Evolutionary conservation across 352 stramenopile genomes (phyloP).

Genomic region (Pythium oligandrum): DNA sequence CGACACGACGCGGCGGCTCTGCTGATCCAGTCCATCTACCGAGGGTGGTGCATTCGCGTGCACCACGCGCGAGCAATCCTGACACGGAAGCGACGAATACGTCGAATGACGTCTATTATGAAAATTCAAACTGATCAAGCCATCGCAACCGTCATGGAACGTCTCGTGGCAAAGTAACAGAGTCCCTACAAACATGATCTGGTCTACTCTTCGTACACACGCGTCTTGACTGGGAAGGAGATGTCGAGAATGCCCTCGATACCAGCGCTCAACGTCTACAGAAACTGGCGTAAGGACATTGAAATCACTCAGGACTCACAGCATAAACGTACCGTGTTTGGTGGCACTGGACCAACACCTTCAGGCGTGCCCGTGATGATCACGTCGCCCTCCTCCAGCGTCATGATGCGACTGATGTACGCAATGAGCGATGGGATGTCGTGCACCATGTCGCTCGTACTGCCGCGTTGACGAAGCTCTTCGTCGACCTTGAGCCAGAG

Average conservation of each 20-base stretch:
- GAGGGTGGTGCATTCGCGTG: slow-evolving; percentile 50
- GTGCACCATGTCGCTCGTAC: slow-evolving; percentile 78
- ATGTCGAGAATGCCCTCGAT: slow-evolving; percentile 70
- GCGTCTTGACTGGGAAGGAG: slow-evolving; percentile 54
- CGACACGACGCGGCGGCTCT: slow-evolving; percentile 65
- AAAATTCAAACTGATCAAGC: slow-evolving; percentile 22
- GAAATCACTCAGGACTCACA: slow-evolving; percentile 1
- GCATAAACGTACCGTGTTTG: slow-evolving; percentile 42
- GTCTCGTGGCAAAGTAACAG: slow-evolving; percentile 13
- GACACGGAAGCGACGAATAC: slow-evolving; percentile 18
- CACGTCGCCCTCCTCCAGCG: slow-evolving; percentile 76
- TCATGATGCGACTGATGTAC: slow-evolving; percentile 81
- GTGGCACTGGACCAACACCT: slow-evolving; percentile 60
- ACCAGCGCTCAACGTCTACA: slow-evolving; percentile 60
- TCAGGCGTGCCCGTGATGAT: slow-evolving; percentile 84
- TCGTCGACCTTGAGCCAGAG: slow-evolving; percentile 82
- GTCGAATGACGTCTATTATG: slow-evolving; percentile 26
- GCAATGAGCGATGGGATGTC: slow-evolving; percentile 70
- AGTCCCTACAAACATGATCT: not conserved
- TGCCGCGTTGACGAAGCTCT: slow-evolving; percentile 65
- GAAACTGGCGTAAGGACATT: slow-evolving; percentile 2
- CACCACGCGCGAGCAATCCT: slow-evolving; percentile 25
- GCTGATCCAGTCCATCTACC: slow-evolving; percentile 68
- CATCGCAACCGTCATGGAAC: slow-evolving; percentile 23
- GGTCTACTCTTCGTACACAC: slow-evolving; percentile 45